Evolutionary conservation across 2,329 filamentous ascomycete species (phyloP), one percentile per base, ranked within the genome.

Genomic region (Colletotrichum sp.): DNA sequence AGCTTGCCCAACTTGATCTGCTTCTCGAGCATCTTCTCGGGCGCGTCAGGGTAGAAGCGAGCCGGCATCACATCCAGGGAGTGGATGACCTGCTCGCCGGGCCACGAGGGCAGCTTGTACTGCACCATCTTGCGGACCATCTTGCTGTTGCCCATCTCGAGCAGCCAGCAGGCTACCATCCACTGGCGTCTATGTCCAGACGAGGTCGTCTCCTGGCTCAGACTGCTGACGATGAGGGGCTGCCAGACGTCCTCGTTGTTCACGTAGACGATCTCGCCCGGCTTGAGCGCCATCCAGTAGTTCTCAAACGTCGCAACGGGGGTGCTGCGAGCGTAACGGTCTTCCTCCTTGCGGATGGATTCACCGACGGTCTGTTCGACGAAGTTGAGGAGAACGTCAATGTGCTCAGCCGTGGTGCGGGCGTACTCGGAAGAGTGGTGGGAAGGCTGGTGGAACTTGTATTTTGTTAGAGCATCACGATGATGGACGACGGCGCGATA

Each of bases 401-500:
- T 88, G 77, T 89, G 88, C 52, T 81, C 82, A 15, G 81, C 78
- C 3, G 88, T 89, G 24, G 83, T 86, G 21, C 79, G 78, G 4
- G 82, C 81, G 71, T 88, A 89, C 76, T 87, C 86, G 3, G 80
- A 79, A 62, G 83, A 82, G 76, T 90, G 88, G 5, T 77, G 80
- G 3, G 77, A 77, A 1, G 87, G 87, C 78, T 90, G 87, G 18
- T 84, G 81, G 69, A 81, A 77, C 66, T 84, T 86, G 84, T 88
- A 89, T 6, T 71, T 76, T 8, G 83, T 82, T 10, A 91, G 83
- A 26, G 86, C 87, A 4, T 81, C 78, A 15, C 83, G 83, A 77
- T 89, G 86, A 75, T 90, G 89, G 60, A 87, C 83, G 16, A 91
- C 82, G n/a, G 88, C 81, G 7, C 82, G 81, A 78, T 89, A 90